Evolutionary conservation across 2,329 filamentous ascomycete genomes (phyloP), one percentile per base, ranked within the genome.

Genomic region (Macroventuria anomochaeta): DNA sequence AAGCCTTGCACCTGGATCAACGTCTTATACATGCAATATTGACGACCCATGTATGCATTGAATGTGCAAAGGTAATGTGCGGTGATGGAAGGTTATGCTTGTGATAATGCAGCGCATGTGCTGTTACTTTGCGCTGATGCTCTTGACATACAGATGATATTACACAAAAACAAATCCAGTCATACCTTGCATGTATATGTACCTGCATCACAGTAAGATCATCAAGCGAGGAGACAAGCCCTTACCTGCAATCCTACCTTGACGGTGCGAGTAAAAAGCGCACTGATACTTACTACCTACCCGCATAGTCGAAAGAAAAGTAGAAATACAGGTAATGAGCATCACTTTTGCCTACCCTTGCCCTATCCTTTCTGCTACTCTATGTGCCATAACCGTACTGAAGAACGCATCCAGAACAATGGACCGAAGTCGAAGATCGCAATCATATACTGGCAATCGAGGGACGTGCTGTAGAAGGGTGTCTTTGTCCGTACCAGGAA

Each of bases 221-320:
- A 61, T 58, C 55, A 65, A 68, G 64, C 51, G 49, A 63, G 62
- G 62, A 64, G 42, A 55, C 41, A 23, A 55, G 46, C 60, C 62
- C 63, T 61, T 69, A 66, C 64, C 66, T 69, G 62, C 55, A 60
- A 65, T 65, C 67, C 61, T 66, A 69, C 65, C 65, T 68, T 59
- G 48, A 61, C 46, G 25, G 26, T 33, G 33, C 28, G 8, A 28
- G 11, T 13, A 7, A 12, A 20, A 39, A 32, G 21, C 23, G 46
- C 43, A n/a, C 29, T 41, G 31, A 58, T 31, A 41, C 39, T 68
- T 65, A 64, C 61, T 69, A 69, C 68, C 64, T 68, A 69, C 67
- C 65, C 31, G 36, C 15, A 11, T 8, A 17, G 25, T 31, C n/a
- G 31, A 47, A 52, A 40, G 12, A 40, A 11, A 53, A 12, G 25